Evolutionary conservation across 225 moss, liverwort and hornwort genomes (phyloP), one percentile per base, ranked within the genome.

Genomic region (Pseudoscleropodium purum): DNA sequence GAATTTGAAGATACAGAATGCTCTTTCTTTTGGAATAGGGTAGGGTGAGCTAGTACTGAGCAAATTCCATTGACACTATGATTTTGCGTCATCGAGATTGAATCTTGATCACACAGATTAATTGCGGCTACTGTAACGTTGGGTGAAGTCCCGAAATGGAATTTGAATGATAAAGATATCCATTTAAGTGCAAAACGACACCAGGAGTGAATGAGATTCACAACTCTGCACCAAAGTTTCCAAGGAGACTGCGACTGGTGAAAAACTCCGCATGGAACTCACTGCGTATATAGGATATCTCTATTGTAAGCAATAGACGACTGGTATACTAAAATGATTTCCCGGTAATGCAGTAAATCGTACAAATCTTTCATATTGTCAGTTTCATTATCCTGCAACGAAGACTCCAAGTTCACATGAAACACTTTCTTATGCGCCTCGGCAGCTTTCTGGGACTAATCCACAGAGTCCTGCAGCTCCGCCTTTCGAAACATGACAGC

Each of bases 351-450:
- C 26, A 72, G 41, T 26, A 26, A 72, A 26, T 25, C 41, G 25
- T n/a, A 70, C 70, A 70, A 39, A 39, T 70, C 70, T 2, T 69
- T 69, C n/a, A 69, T 13, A 70, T 70, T 70, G 39, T 24, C 39
- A 13, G 70, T 39, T 39, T 39, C 14, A 14, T 36, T 37, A 37
- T n/a, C n/a, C 68, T 68, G 68, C n/a, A 20, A 15, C 41, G 26
- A 73, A 73, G 15, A 73, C n/a, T 73, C 73, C 27, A 5, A 92
- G 18, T 54, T 75, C 26, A 91, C 65, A 75, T 69, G 91, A 25
- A 69, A 90, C 13, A 97, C 93, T 94, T 96, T 47, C 96, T 84
- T 37, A 11, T 37, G 19, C 10, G 66, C 36, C 36, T 36, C 16
- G 36, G 37, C 37, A 68, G 37, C 37, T 68, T 68, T 37, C 67